Base-by-base conservation (phyloP, 805 yeast species). In the Lipomyces oligophaga region DNA sequence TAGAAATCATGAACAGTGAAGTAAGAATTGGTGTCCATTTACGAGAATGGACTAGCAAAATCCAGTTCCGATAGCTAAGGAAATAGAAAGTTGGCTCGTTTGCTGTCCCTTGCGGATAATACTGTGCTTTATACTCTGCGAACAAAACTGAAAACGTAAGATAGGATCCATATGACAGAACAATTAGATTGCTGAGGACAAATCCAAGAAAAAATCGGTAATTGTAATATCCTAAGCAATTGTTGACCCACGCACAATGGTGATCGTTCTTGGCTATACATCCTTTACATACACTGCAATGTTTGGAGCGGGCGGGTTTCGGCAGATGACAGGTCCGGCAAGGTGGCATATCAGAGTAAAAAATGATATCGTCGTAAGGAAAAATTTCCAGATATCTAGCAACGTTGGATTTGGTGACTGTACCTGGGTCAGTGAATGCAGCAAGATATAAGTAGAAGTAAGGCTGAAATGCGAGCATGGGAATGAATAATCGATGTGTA, bases 161-260 rank as follows among this genome's bases (percentile, higher is more conserved):
- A 10, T 65, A 25, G n/a, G 67, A 60, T 0, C 76, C 83, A 61
- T 78, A 77, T 2, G 63, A 49, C 39, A 78, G 60, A 6, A 75
- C 65, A 5, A 68, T 38, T 11, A 66, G 45, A 57, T 85, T 82
- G 35, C 75, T 63, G 0, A 74, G 35, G 38, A 85, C 61, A 54
- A 80, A 85, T 3, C 65, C 54, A 43, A 80, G 55, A 59, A 85
- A 85, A 72, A 76, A 81, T 32, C 71, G 63, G 62, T 74, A 79
- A 60, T 85, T 85, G 37, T 75, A 71, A 52, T 70, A 68, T 4
- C 84, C 84, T 19, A 79, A 68, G 58, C 83, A 79, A 55, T 77
- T 78, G 63, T 79, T 79, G 47, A 79, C 64, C 81, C 82, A 79
- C 13, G 78, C 55, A 43, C 84, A 79, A 62, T 79, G 83, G 58